A percentile compares a stretch with the other conserved stretches of the same genome.
Conservation (phyloP, 345 rosid species). For the Brassica napus region DNA sequence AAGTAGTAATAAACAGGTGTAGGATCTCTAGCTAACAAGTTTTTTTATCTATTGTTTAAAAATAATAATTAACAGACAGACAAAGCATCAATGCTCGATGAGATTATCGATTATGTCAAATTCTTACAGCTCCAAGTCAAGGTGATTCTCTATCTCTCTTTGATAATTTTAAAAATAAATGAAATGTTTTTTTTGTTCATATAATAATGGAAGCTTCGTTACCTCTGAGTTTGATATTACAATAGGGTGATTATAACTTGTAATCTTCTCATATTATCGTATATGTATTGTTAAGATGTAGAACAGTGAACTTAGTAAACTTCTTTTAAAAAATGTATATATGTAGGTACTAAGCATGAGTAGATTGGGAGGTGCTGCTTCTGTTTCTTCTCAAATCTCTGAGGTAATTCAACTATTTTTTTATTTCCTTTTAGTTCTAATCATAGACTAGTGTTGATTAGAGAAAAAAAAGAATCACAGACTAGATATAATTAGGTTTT, state of each 20-base stretch:
- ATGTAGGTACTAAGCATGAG: slow-evolving; percentile 94
- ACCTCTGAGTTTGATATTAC: slow-evolving; percentile 39
- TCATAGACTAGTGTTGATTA: not conserved
- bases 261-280: not conserved
- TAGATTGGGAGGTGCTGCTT: slow-evolving; percentile 87
- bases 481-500: not conserved
- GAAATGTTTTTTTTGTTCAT: not conserved
- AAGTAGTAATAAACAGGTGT: not conserved
- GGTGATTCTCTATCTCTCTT: slow-evolving; percentile 47
- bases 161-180: not conserved
- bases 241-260: not conserved
- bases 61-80: slow-evolving; percentile 73
- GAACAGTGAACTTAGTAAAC: not conserved
- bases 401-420: slow-evolving; percentile 52
- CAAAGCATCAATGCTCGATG: slow-evolving; percentile 99
- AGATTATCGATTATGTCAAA: slow-evolving; percentile 98
- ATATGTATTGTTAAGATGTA: not conserved
- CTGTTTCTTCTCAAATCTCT: slow-evolving; percentile 79
- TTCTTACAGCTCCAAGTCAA: slow-evolving; percentile 99
- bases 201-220: slow-evolving; percentile 34
- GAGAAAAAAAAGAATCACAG: not conserved
- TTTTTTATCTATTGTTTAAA: slow-evolving; percentile 11
- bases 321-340: not conserved
- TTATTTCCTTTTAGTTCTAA: not conserved
- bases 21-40: slow-evolving; percentile 8